Evolutionary conservation across 1,284 basidiomycete species (phyloP), one percentile per base, ranked within the genome.

Genomic region (Calocybe gambosa): DNA sequence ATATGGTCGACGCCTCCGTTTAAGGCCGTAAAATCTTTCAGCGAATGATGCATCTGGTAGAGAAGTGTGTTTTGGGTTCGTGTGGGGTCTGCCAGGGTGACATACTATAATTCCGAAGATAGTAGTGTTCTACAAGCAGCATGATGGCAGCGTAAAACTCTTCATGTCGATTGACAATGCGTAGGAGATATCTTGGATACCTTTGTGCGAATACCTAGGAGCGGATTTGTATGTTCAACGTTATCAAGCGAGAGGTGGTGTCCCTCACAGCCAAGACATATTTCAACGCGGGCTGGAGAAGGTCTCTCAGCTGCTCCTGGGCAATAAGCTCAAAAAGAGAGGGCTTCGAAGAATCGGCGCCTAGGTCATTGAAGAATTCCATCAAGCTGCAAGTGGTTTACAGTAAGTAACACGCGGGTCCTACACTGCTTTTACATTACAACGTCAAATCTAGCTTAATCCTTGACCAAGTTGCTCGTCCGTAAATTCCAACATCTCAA

Each of bases 311-410:
- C 64, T 99, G 95, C 53, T 97, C 93, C 64, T 98, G 93, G 0
- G 94, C 94, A 20, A 96, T 75, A 3, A 99, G 80, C 67, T 99
- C 96, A 60, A 98, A 99, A 38, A 99, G 73, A 8, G 93, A 94
- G 0, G 96, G 96, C 49, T 89, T 85, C 41, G 84, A 67, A 10
- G 83, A 77, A 58, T 89, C 83, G 5, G 74, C 73, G 25, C 84
- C 83, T 3, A 80, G 69, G 57, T 84, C 81, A 52, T 82, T 83
- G 64, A 85, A 84, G 71, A 90, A 91, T 61, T 91, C 85, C 89
- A 92, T 92, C 36, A n/a, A n/a, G n/a, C n/a, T n/a, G n/a, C n/a
- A n/a, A n/a, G n/a, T n/a, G n/a, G n/a, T n/a, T n/a, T n/a, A n/a
- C n/a, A n/a, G n/a, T n/a, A n/a, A n/a, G 43, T 36, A 45, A 36